Evolutionary conservation across 2,329 filamentous ascomycete species (phyloP), one percentile per base, ranked within the genome.

Genomic region (Leptodontidium sp.): DNA sequence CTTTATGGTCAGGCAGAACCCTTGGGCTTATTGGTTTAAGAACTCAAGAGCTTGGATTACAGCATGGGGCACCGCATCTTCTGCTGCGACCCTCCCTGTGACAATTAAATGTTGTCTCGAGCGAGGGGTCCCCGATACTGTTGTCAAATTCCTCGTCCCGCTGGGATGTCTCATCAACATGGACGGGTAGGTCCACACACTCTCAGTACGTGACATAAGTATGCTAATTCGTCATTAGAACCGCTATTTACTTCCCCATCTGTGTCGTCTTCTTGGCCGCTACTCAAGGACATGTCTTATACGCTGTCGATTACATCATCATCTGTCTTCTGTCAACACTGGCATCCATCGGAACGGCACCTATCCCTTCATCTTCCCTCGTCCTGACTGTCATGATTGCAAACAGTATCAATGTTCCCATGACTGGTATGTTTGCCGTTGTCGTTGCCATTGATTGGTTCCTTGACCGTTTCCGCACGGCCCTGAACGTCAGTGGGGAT

Each of bases 311-410:
- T 15, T 65, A 65, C 24, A 40, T 65, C 17, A 58, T 58, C 8
- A 65, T 65, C 12, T 49, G 63, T 35, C 43, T 65, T 3, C 63
- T 65, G 1, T 65, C 63, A n/a, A 65, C 63, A 24, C 24, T 65
- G 2, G 63, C 63, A n/a, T 57, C 63, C 14, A 65, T 65, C 14
- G 63, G 63, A 14, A 47, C 52, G 4, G n/a, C n/a, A n/a, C n/a
- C n/a, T n/a, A n/a, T n/a, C n/a, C n/a, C n/a, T n/a, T n/a, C n/a
- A n/a, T n/a, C n/a, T n/a, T n/a, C n/a, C n/a, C n/a, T n/a, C n/a
- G n/a, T n/a, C n/a, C n/a, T n/a, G n/a, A n/a, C 63, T 8, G 63
- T 65, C 38, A 65, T 65, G 63, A 65, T 65, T 8, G 50, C 63
- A 21, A 65, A 65, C 26, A 58, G 50, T 9, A 49, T 65, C 24